A percentile compares a stretch with the other conserved stretches of the same genome.
phyloP scores from a whole-genome alignment of 345 rosid species.

The Anacardium occidentale region DNA sequence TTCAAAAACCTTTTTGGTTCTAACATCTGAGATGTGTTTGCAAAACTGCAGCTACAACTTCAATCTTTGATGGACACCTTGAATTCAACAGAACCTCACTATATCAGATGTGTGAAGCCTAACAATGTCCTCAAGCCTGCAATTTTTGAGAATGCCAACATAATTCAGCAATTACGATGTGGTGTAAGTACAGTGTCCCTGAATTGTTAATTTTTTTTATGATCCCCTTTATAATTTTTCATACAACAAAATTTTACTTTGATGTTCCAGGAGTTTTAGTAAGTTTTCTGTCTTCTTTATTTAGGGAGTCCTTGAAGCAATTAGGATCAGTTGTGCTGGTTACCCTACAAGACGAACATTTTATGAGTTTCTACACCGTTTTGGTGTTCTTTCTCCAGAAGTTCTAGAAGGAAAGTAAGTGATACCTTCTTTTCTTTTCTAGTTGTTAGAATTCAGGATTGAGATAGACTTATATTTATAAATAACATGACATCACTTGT shows the following conservation, averaged over 20 bases:
- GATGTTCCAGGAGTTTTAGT: slow-evolving; percentile 15
- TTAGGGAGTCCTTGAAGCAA: slow-evolving; percentile 99
- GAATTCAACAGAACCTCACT: slow-evolving; percentile 95
- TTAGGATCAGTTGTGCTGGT: slow-evolving; percentile 99
- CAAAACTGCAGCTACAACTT: slow-evolving; percentile 78
- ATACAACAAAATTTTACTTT: slow-evolving; percentile 5
- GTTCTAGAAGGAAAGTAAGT: slow-evolving; percentile 90
- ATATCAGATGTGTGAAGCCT: slow-evolving; percentile 99
- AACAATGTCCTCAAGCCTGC: slow-evolving; percentile 95
- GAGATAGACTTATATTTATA: neutral
- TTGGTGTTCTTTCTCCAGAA: slow-evolving; percentile 96
- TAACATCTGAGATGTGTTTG: slow-evolving; percentile 27
- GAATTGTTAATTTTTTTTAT: slow-evolving; percentile 13
- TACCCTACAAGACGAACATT: slow-evolving; percentile 96
- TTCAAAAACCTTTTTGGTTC: neutral
- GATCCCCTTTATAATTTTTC: neutral
- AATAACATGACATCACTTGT: neutral
- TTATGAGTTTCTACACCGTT: slow-evolving; percentile 92
- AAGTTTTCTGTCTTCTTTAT: neutral
- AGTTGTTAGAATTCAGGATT: slow-evolving; percentile 6
- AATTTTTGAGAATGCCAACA: slow-evolving; percentile 87
- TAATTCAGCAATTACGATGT: slow-evolving; percentile 96
- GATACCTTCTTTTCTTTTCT: slow-evolving; percentile 2
- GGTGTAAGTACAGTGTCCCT: slow-evolving; percentile 71
- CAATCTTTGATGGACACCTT: slow-evolving; percentile 98